Conservation (phyloP, 495 filamentous ascomycete species). For the Glonium stellatum region DNA sequence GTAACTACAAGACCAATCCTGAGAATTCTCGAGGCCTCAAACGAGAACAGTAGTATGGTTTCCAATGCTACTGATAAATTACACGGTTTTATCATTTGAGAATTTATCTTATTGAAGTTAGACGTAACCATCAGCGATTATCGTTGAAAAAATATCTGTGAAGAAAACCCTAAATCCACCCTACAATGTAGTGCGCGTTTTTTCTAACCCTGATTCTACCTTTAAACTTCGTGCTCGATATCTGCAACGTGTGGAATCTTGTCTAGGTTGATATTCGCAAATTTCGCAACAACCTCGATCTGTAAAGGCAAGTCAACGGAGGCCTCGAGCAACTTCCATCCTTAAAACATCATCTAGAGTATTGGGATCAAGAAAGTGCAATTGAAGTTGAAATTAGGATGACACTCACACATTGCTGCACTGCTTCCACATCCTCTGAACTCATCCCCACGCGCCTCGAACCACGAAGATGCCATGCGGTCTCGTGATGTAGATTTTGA, state of each 20-base stretch:
- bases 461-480: slow-evolving; percentile 34
- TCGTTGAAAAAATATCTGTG: too few relatives aligned
- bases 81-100: too few relatives aligned
- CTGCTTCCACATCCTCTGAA: slow-evolving; percentile 30
- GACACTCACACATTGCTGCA: slow-evolving; percentile 34
- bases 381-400: not conserved
- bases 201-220: not conserved
- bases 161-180: too few relatives aligned
- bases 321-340: not conserved
- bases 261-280: slow-evolving; percentile 27
- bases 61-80: too few relatives aligned
- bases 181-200: not conserved
- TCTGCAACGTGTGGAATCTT: slow-evolving; percentile 32
- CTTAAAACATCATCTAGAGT: too few relatives aligned
- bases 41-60: too few relatives aligned
- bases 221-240: slow-evolving; percentile 34
- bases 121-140: too few relatives aligned
- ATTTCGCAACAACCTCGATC: slow-evolving; percentile 32
- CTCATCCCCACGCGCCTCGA: slow-evolving; percentile 30
- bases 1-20: too few relatives aligned
- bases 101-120: too few relatives aligned
- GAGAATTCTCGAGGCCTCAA: too few relatives aligned
- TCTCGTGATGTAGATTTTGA: slow-evolving; percentile 33
- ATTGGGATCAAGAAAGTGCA: not conserved
- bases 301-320: slow-evolving; percentile 9